Evolutionary conservation across 495 filamentous ascomycete genomes (phyloP).

Genomic region (Penicillium canariense): DNA sequence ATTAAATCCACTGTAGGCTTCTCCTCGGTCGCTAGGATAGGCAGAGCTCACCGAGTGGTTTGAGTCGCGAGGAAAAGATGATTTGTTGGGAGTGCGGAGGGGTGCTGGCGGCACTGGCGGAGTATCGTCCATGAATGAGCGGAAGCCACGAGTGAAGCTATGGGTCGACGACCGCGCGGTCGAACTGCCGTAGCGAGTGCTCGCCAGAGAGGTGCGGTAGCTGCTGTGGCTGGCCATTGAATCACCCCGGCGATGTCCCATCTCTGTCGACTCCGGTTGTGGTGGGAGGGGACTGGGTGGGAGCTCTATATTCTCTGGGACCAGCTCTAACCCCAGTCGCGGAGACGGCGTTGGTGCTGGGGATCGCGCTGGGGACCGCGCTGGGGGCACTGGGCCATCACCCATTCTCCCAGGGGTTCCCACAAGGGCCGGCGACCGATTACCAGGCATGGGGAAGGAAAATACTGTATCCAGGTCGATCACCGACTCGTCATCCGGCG

Average conservation of each 20-base stretch:
- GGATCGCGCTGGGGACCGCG: conserved; percentile 5
- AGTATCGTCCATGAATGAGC: conserved; percentile 35
- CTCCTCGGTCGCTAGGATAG: conserved; percentile 21
- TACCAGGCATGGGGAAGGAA: conserved; percentile 55
- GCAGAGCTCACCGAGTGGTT: conserved; percentile 24
- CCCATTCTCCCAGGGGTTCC: conserved; percentile 28
- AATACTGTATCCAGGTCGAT: conserved; percentile 59
- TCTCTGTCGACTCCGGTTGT: conserved; percentile 6
- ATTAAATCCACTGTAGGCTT: conserved; percentile 33
- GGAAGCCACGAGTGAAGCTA: conserved; percentile 34
- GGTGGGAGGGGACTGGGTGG: conserved; percentile 35
- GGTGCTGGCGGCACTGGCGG: conserved; percentile 38
- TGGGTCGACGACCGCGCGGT: conserved; percentile 41
- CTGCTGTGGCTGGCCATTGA: conserved; percentile 46
- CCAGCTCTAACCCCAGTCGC: conserved; percentile 12
- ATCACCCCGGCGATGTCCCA: conserved; percentile 29
- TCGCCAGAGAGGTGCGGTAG: conserved; percentile 44
- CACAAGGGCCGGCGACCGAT: conserved; percentile 32
- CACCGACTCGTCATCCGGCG: conserved; percentile 32
- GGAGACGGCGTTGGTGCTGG: conserved; percentile 24
- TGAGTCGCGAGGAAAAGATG: conserved; percentile 24
- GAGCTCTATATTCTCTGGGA: conserved; percentile 20
- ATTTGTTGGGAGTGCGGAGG: conserved; percentile 25
- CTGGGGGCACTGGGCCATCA: background rate
- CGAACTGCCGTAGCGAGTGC: conserved; percentile 41